These are phyloP conservation scores for Keithomyces neogunnii DNA, from an alignment of 2,329 filamentous ascomycete species.

Conservation along the genomic window DNA sequence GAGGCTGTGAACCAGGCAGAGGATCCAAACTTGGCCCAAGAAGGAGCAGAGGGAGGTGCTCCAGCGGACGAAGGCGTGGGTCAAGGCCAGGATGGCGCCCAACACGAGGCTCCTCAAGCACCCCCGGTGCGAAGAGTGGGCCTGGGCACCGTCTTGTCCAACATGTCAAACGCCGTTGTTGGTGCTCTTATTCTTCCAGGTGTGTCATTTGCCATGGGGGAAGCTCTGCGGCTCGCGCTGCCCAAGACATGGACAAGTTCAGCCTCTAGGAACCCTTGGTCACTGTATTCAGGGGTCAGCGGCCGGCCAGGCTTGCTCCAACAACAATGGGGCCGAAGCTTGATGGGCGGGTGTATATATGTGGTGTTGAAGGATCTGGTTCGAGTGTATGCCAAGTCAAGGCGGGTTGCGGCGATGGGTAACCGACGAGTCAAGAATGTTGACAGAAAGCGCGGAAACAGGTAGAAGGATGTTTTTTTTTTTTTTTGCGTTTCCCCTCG, in stretches of 20 bases:
- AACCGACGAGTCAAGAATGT: conserved; percentile 47
- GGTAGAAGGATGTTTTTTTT: not conserved
- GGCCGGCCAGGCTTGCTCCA: conserved; percentile 62
- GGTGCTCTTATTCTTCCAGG: conserved; percentile 67
- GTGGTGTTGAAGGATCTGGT: conserved; percentile 70
- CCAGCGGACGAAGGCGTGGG: not conserved
- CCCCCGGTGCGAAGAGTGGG: conserved; percentile 25
- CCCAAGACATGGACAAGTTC: conserved; percentile 58
- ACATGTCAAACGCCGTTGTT: conserved; percentile 40
- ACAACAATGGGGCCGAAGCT: conserved; percentile 78
- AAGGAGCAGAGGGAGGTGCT: not conserved
- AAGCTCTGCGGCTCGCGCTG: conserved; percentile 59
- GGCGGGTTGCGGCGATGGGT: conserved; percentile 46
- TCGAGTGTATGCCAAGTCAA: conserved; percentile 55
- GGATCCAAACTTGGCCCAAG: not conserved
- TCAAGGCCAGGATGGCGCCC: conserved; percentile 12
- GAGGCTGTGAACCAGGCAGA: not conserved
- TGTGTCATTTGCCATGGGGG: conserved; percentile 71
- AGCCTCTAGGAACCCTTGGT: conserved; percentile 19
- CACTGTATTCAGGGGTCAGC: conserved; percentile 10
- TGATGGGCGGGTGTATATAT: conserved; percentile 82
- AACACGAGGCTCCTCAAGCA: conserved; percentile 25
- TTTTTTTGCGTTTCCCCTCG: not conserved
- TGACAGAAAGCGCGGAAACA: conserved; percentile 22
- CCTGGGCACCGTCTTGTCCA: conserved; percentile 28